Base-by-base conservation (phyloP, 2,329 filamentous ascomycete species). In the Ceratocystiopsis sp. region DNA sequence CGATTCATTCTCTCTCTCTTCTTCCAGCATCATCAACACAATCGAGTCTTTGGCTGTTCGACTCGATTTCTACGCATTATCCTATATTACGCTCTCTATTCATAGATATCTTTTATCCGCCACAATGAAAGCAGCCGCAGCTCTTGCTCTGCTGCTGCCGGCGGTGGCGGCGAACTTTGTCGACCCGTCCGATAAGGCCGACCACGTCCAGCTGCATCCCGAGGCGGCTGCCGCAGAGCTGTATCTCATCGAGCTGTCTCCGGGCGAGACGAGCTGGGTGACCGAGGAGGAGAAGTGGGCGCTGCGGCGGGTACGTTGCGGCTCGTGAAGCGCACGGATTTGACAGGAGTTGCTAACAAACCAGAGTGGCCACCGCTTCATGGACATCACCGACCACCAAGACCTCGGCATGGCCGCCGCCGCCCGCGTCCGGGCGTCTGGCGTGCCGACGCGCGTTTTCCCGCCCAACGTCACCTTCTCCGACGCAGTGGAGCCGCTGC, bases 281-380 rank as follows among this genome's bases (percentile, higher is more conserved):
- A 93, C 84, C 0, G 89, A 96, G 55, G 84, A 94, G 34, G 78
- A 95, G 65, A 98, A 96, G 63, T 95, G 89, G 86, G 78, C 80
- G 60, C 65, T 96, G 50, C 79, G 82, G 55, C 71, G 85, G 52
- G 86, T 93, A 71, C 45, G 75, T 38, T 48, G n/a, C n/a, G 10
- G 39, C 4, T 4, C 15, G 3, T 15, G 35, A 3, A 35, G 14
- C 15, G 8, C 7, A 9, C 25, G 29, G 38, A 12, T 32, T 36
- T 17, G 7, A 7, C 4, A 15, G 6, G 25, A 8, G 5, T 29
- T 8, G 16, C 38, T 44, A 41, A 44, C 35, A 11, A 15, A 4
- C 15, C 53, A 93, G 84, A 71, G 83, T 57, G 86, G 86, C 54
- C 70, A 79, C 51, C 82, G 79, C 55, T 96, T 96, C 69, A 93